These are phyloP conservation scores for Artemisia argyi DNA, from an alignment of 129 eudicot genomes.

Conservation along the genomic window DNA sequence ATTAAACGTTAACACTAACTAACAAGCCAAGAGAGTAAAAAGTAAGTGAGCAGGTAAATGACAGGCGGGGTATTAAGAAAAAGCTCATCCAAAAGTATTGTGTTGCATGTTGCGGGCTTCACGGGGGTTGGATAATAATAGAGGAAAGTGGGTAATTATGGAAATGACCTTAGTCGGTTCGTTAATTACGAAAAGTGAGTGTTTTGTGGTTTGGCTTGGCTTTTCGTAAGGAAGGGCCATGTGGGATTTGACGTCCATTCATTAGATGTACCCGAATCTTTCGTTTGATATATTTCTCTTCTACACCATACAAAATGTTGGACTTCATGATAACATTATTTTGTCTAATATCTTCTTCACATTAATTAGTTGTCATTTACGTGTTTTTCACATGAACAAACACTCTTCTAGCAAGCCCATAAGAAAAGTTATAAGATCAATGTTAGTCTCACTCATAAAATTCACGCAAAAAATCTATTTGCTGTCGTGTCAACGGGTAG, in stretches of 20 bases:
- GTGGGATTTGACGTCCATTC: constrained; percentile 39
- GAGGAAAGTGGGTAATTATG: not conserved
- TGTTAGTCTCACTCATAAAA: too few species aligned
- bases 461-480: too few species aligned
- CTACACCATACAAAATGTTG: constrained; percentile 33
- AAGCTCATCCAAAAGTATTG: not conserved
- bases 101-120: constrained; percentile 25
- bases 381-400: too few species aligned
- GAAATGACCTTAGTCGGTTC: constrained; percentile 29
- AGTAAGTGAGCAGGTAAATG: too few species aligned
- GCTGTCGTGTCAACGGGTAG: too few species aligned
- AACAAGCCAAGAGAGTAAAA: too few species aligned
- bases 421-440: too few species aligned
- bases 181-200: constrained; percentile 16
- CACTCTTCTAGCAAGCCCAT: too few species aligned
- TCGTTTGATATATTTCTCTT: constrained; percentile 12
- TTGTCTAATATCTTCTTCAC: not conserved
- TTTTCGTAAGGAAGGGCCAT: constrained; percentile 22
- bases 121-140: constrained; percentile 25
- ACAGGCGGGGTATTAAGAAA: too few species aligned
- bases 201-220: constrained; percentile 13
- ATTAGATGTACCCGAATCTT: constrained; percentile 34
- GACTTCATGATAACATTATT: constrained; percentile 2
- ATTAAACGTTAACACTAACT: too few species aligned
- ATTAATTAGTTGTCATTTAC: too few species aligned